Evolutionary conservation across 192 early-diverging fungal species (phyloP).

Genomic region (Podila horticola): DNA sequence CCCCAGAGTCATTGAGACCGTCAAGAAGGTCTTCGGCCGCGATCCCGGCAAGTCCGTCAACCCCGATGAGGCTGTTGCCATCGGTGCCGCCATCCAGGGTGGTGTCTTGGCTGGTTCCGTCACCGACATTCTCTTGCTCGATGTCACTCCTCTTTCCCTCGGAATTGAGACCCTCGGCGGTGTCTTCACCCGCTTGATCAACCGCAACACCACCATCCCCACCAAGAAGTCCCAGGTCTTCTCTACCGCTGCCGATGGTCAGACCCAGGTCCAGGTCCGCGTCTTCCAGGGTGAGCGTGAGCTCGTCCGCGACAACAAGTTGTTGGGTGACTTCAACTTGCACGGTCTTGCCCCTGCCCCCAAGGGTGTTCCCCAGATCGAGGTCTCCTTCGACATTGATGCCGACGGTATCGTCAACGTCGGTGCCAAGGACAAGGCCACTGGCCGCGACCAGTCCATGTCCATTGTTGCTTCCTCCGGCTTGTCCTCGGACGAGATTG

Average conservation of each 20-base stretch:
- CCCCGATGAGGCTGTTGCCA: constrained; percentile 95
- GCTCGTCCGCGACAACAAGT: constrained; percentile 91
- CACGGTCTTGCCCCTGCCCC: constrained; percentile 92
- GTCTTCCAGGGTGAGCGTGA: constrained; percentile 98
- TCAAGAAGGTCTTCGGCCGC: constrained; percentile 84
- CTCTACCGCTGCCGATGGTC: constrained; percentile 95
- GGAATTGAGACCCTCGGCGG: constrained; percentile 96
- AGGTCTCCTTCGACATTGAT: constrained; percentile 97
- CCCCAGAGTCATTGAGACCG: constrained; percentile 90
- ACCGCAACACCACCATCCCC: constrained; percentile 94
- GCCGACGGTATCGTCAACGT: constrained; percentile 98
- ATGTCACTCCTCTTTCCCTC: constrained; percentile 93
- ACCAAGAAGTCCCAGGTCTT: constrained; percentile 96
- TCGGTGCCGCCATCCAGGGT: constrained; percentile 94
- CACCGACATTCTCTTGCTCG: constrained; percentile 89
- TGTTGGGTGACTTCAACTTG: constrained; percentile 86
- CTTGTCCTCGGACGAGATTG: constrained; percentile 89
- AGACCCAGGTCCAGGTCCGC: constrained; percentile 91
- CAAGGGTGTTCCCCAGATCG: constrained; percentile 92
- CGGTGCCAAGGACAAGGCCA: constrained; percentile 91
- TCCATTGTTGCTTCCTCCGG: constrained; percentile 91
- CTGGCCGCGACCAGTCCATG: constrained; percentile 89
- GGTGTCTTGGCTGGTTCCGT: constrained; percentile 91
- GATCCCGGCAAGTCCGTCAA: constrained; percentile 91
- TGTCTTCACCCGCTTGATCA: constrained; percentile 92